These are phyloP conservation scores for Emergomyces africanus DNA, from an alignment of 2,329 filamentous ascomycete genomes.

Conservation along the genomic window DNA sequence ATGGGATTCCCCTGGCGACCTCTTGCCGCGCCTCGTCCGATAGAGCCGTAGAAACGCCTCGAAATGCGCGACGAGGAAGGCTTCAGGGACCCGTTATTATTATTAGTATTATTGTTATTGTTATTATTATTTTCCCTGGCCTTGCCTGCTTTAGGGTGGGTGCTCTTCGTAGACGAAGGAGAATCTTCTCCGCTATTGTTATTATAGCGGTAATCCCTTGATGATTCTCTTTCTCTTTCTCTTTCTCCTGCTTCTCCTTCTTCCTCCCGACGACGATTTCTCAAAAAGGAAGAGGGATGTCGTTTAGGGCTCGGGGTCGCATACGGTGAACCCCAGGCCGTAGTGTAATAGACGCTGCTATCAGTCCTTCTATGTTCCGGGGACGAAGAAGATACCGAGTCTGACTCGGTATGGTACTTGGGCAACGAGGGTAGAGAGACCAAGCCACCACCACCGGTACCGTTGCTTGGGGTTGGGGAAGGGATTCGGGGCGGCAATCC, in stretches of 20 bases:
- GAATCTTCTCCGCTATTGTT: conserved; percentile 9
- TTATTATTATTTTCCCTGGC: neutral
- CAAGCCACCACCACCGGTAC: neutral
- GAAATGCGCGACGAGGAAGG: conserved; percentile 14
- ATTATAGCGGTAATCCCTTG: neutral
- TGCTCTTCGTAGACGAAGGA: conserved; percentile 11
- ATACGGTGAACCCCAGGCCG: conserved; percentile 89
- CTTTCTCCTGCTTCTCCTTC: neutral
- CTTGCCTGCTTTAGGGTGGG: neutral
- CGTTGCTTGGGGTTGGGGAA: neutral
- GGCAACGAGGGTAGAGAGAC: conserved; percentile 13
- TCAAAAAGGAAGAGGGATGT: conserved; percentile 23
- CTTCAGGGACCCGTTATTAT: neutral
- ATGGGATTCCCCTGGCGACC: conserved; percentile 23
- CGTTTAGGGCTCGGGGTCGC: conserved; percentile 44
- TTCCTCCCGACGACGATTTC: conserved; percentile 7
- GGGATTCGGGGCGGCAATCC: conserved; percentile 15
- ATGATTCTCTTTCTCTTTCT: too few species aligned
- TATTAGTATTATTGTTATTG: neutral
- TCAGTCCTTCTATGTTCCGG: conserved; percentile 32
- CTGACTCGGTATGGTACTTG: conserved; percentile 20
- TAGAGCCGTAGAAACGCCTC: conserved; percentile 15
- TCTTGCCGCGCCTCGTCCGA: conserved; percentile 15
- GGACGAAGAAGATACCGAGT: conserved; percentile 27
- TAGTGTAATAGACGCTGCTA: conserved; percentile 50